Evolutionary conservation across 768 basidiomycete genomes (phyloP).

Genomic region (Harrya chromipes): DNA sequence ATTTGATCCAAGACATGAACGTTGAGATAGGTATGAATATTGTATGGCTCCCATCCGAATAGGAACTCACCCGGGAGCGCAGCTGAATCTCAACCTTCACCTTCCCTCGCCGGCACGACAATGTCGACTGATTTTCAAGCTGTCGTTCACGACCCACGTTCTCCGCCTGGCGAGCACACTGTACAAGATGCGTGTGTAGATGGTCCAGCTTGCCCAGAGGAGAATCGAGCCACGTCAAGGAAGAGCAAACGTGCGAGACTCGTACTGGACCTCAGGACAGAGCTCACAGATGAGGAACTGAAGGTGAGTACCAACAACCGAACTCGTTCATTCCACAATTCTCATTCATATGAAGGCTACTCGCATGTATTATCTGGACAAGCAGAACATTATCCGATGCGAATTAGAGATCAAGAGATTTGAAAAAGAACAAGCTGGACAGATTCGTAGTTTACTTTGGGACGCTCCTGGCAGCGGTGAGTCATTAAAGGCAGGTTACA

Average conservation of each 20-base stretch:
- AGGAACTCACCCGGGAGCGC: not conserved
- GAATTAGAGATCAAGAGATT: constrained; percentile 49
- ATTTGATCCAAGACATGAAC: not conserved
- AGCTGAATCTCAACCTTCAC: constrained; percentile 6
- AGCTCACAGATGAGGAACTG: constrained; percentile 79
- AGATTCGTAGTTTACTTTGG: constrained; percentile 66
- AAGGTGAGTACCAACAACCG: constrained; percentile 42
- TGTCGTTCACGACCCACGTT: not conserved
- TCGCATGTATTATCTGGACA: constrained; percentile 63
- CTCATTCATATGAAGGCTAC: constrained; percentile 41
- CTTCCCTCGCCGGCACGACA: constrained; percentile 1
- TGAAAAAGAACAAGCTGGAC: constrained; percentile 51
- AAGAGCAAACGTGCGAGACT: constrained; percentile 54
- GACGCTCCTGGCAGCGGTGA: constrained; percentile 62
- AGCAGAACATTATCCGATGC: constrained; percentile 52
- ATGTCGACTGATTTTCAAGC: constrained; percentile 7
- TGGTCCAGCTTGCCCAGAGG: not conserved
- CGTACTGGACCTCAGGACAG: constrained; percentile 69
- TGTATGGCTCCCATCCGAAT: not conserved
- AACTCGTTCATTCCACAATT: not conserved
- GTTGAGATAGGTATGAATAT: constrained; percentile 8
- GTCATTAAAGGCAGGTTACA: constrained; percentile 17
- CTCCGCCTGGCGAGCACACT: constrained; percentile 1
- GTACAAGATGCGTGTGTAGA: not conserved
- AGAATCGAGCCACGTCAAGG: constrained; percentile 8